These are phyloP conservation scores for Penicillium brevicompactum DNA, from an alignment of 2,329 filamentous ascomycete genomes.

Conservation along the genomic window DNA sequence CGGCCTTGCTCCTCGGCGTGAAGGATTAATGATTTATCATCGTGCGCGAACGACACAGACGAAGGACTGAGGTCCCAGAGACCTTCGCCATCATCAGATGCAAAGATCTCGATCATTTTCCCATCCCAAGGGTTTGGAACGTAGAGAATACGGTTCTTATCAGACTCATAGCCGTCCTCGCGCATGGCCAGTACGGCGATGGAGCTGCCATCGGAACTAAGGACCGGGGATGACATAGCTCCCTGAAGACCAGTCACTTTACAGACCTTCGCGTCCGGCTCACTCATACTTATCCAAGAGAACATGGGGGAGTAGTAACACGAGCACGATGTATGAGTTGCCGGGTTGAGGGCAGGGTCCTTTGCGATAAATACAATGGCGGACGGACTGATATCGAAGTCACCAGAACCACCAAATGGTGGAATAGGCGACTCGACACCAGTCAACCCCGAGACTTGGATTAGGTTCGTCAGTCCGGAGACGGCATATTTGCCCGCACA, in stretches of 20 bases:
- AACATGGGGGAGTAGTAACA: conserved; percentile 50
- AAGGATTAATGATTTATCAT: conserved; percentile 45
- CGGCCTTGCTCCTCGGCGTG: conserved; percentile 46
- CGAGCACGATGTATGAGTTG: conserved; percentile 49
- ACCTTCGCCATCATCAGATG: conserved; percentile 39
- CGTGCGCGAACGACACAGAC: conserved; percentile 43
- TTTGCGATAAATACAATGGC: conserved; percentile 52
- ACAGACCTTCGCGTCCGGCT: conserved; percentile 34
- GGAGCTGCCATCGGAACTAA: conserved; percentile 47
- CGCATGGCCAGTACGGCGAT: conserved; percentile 48
- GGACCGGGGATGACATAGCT: conserved; percentile 48
- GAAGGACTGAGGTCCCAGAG: conserved; percentile 48
- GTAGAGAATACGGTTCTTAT: conserved; percentile 49
- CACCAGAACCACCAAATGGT: conserved; percentile 49
- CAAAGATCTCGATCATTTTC: conserved; percentile 42
- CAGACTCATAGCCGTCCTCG: conserved; percentile 50
- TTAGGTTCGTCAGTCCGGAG: conserved; percentile 47
- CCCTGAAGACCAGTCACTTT: conserved; percentile 41
- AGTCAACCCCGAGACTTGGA: conserved; percentile 40
- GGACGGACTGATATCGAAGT: conserved; percentile 50
- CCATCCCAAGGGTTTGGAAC: conserved; percentile 46
- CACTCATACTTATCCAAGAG: conserved; percentile 41
- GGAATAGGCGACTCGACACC: conserved; percentile 52
- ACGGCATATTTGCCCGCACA: conserved; percentile 42
- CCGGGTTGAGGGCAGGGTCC: conserved; percentile 48